These are phyloP conservation scores for Colletotrichum sp. DNA, from an alignment of 2,329 filamentous ascomycete genomes.

Conservation along the genomic window DNA sequence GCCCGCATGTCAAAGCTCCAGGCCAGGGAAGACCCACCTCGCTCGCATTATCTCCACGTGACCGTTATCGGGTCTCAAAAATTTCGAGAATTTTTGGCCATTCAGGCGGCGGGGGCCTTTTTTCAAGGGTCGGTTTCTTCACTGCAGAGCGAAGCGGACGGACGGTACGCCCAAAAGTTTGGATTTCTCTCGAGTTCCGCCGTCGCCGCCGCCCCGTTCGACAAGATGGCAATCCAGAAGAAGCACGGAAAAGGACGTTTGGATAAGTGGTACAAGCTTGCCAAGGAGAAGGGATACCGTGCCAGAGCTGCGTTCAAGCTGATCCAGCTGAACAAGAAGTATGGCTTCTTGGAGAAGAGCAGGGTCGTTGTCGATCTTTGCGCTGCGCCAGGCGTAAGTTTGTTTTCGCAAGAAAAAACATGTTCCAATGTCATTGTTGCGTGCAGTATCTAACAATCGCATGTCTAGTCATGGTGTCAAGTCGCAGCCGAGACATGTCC, in stretches of 20 bases:
- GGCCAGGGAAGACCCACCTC: not conserved
- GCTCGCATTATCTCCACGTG: slow-evolving; percentile 8
- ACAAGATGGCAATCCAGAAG: slow-evolving; percentile 91
- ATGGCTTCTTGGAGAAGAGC: slow-evolving; percentile 96
- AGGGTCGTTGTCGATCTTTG: slow-evolving; percentile 97
- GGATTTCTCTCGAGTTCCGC: not conserved
- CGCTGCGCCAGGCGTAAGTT: slow-evolving; percentile 85
- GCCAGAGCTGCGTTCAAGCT: slow-evolving; percentile 97
- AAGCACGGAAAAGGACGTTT: slow-evolving; percentile 98
- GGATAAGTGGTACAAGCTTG: slow-evolving; percentile 98
- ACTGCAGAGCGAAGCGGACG: slow-evolving; percentile 2
- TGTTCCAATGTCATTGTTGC: not conserved
- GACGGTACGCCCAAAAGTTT: not conserved
- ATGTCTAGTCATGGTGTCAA: slow-evolving; percentile 88
- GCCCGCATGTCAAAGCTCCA: not conserved
- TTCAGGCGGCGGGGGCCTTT: not conserved
- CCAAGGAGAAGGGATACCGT: slow-evolving; percentile 97
- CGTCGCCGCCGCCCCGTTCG: slow-evolving; percentile 1
- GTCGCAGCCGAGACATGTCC: slow-evolving; percentile 97
- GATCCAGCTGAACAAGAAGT: slow-evolving; percentile 98
- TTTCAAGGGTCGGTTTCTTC: not conserved
- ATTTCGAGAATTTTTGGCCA: slow-evolving; percentile 14
- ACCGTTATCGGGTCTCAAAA: slow-evolving; percentile 7
- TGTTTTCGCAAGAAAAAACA: not conserved
- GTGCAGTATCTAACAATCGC: not conserved